Base-by-base conservation (phyloP, 2,329 filamentous ascomycete genomes). In the Microdochium trichocladiopsis region DNA sequence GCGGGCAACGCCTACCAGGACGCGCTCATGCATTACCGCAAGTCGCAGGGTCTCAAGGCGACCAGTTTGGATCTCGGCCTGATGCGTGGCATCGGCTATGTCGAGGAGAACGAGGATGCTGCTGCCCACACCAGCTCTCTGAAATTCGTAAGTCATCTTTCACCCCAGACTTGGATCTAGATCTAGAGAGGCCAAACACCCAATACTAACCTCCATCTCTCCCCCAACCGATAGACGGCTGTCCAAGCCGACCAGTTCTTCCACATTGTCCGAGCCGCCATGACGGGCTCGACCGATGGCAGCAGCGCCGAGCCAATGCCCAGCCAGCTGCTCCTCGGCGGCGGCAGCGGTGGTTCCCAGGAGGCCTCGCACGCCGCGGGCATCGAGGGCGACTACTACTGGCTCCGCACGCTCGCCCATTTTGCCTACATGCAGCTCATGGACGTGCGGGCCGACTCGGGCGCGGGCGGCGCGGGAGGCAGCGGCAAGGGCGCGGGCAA, bases 41-140 rank as follows among this genome's bases (percentile, higher is more conserved):
- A 57, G 3, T 45, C 47, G 2, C 53, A 52, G 16, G 63, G 63
- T 2, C 55, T 66, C 1, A 56, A 65, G 2, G 69, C 64, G 12
- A 59, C 60, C 1, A 50, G 52, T 11, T 59, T 72, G 4, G 58
- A 71, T 50, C 57, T 71, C 21, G 66, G 68, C 2, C 51, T 55
- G 1, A 56, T 72, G 28, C 28, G 33, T 6, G 48, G 28, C 48
- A 37, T 50, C 25, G 52, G 52, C 41, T 52, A 52, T 18, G 50
- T 53, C 14, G 51, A 47, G n/a, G 52, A 53, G 24, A 53, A 53
- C 47, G 41, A 45, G 41, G 41, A 45, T 22, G 41, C 41, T 45
- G 41, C 41, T 22, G 41, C 41, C 3, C 41, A 45, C 21, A 45
- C 41, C 6, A 45, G 41, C 12, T 45, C 41, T 21, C 18, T 45